Evolutionary conservation across 148 eudicot species (phyloP).

Genomic region (Rhododendron simsii): DNA sequence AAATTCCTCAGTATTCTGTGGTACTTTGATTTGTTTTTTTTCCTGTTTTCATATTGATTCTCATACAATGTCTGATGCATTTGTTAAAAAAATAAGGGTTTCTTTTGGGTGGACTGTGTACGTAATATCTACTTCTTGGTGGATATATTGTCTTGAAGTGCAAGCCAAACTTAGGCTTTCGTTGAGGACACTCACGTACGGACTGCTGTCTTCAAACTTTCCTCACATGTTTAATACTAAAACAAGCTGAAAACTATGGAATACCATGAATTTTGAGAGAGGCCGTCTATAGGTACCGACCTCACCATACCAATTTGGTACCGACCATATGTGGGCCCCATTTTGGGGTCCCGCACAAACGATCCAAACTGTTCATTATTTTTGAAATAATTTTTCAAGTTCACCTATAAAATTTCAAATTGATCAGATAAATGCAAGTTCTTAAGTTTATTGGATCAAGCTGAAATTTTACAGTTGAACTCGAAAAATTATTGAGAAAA

Average conservation of each 20-base stretch:
- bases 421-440: too few relatives aligned
- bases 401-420: too few relatives aligned
- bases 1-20: constrained; percentile 82
- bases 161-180: not conserved
- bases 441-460: too few relatives aligned
- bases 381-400: too few relatives aligned
- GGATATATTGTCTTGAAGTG: not conserved
- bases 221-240: not conserved
- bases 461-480: too few relatives aligned
- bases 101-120: not conserved
- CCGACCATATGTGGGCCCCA: too few relatives aligned
- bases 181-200: not conserved
- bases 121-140: not conserved
- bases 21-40: constrained; percentile 29
- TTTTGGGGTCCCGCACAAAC: too few relatives aligned
- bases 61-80: not conserved
- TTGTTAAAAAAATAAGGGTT: not conserved
- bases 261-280: not conserved
- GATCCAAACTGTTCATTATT: too few relatives aligned
- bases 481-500: too few relatives aligned
- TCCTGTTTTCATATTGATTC: not conserved
- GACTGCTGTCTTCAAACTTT: not conserved
- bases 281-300: too few relatives aligned
- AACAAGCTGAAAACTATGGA: not conserved
- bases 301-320: too few relatives aligned